Conservation (phyloP, 2,329 filamentous ascomycete genomes). For the Penicillium thymicola region DNA sequence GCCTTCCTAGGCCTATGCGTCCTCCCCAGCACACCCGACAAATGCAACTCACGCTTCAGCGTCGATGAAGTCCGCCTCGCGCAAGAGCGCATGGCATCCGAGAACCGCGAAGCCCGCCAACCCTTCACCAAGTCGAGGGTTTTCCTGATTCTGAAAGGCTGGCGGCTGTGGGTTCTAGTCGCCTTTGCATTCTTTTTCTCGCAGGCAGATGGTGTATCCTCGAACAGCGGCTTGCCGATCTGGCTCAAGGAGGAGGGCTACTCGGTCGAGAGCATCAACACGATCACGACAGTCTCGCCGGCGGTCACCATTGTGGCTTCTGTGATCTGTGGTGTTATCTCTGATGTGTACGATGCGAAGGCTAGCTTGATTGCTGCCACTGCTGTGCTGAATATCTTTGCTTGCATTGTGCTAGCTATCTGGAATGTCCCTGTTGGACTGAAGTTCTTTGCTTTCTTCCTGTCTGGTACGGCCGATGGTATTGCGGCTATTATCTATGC, state of each 20-base stretch:
- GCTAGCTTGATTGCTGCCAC: constrained; percentile 16
- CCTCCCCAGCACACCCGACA: constrained; percentile 22
- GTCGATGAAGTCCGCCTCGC: constrained; percentile 18
- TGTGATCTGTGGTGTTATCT: constrained; percentile 16
- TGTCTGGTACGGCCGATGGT: constrained; percentile 21
- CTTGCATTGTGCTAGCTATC: constrained; percentile 16
- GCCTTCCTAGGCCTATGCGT: constrained; percentile 21
- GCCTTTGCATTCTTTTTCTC: constrained; percentile 23
- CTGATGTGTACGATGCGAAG: constrained; percentile 16
- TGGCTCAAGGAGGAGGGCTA: constrained; percentile 22
- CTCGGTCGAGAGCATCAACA: constrained; percentile 21
- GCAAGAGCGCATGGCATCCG: constrained; percentile 21
- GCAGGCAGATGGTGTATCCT: constrained; percentile 21
- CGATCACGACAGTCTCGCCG: constrained; percentile 16
- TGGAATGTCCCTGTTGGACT: constrained; percentile 18
- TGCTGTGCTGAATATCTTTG: constrained; percentile 17
- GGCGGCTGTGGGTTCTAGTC: constrained; percentile 18
- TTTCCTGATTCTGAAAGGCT: constrained; percentile 16
- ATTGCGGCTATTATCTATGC: constrained; percentile 25
- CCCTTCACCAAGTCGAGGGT: constrained; percentile 17
- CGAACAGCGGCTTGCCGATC: constrained; percentile 20
- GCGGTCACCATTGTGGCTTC: constrained; percentile 18
- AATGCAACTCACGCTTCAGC: constrained; percentile 17
- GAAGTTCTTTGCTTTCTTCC: constrained; percentile 20
- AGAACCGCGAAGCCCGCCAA: constrained; percentile 18